Base-by-base conservation (phyloP, 768 basidiomycete species). In the Megacollybia marginata region DNA sequence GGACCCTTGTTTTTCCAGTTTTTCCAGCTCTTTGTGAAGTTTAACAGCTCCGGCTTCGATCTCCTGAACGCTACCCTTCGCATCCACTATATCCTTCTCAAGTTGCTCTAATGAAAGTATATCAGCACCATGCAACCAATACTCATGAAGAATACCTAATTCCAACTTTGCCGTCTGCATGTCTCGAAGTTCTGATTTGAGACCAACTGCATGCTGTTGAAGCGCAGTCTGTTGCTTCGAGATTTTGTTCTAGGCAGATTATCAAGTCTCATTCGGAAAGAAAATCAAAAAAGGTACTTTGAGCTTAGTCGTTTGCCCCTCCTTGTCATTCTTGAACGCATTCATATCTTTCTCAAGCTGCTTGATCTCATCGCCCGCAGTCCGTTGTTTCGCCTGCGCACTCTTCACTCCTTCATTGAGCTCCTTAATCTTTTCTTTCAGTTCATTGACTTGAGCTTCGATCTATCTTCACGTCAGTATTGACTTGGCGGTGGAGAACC, bases 311-410 rank as follows among this genome's bases (percentile, higher is more conserved):
- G 91, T 88, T 69, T 98, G 98, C 44, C 92, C 92, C 46, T 97
- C 96, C 64, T 96, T 96, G 71, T 99, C 94, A 67, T 94, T 87
- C 72, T 96, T 94, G 74, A 99, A 97, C 70, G 98, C 96, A 48
- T 80, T 81, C 92, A 99, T 98, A 63, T 99, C 96, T 58, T 85
- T 85, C 68, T 98, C 92, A 19, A 98, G 81, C 59, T 85, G 89
- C 69, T 83, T 83, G 63, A 81, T 79, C 52, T 97, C 93, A 0
- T 74, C 82, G 45, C 83, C 71, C 0, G 92, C 90, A 7, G 68
- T 74, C 59, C 78, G 79, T 63, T 95, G 89, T 60, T 90, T 90
- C 48, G 83, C 73, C 61, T 83, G 80, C 5, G 91, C 83, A 0
- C 69, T 67, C 53, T 82, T 66, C n/a, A 88, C 68, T 1, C 81